phyloP scores from a whole-genome alignment of 306 rosid genomes.

The Rosa chinensis region DNA sequence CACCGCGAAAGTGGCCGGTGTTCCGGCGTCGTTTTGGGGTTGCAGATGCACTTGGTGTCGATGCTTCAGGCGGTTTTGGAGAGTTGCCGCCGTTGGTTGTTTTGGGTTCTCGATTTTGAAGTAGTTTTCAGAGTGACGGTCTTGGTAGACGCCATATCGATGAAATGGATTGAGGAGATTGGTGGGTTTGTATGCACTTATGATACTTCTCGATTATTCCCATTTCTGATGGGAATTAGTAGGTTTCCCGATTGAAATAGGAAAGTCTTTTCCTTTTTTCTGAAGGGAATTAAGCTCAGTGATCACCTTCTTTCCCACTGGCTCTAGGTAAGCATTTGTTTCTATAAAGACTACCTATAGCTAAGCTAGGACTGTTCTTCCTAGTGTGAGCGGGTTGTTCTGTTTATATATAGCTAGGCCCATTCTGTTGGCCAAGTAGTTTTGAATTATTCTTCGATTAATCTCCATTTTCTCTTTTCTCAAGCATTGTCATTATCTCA shows the following conservation, averaged over 20 bases:
- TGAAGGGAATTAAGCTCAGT: not conserved
- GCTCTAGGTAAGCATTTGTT: not conserved
- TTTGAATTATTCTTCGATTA: not conserved
- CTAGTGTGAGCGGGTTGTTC: not conserved
- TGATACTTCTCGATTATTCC: not conserved
- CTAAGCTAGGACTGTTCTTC: not conserved
- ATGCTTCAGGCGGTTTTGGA: not conserved
- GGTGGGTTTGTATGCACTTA: not conserved
- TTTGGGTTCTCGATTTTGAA: not conserved
- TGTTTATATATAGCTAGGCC: not conserved
- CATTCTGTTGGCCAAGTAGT: not conserved
- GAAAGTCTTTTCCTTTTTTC: not conserved
- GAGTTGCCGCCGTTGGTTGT: not conserved
- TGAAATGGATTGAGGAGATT: not conserved
- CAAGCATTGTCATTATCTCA: not conserved
- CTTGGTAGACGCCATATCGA: not conserved
- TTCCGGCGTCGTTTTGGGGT: not conserved
- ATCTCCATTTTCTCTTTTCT: not conserved
- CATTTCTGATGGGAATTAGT: not conserved
- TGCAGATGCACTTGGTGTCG: not conserved
- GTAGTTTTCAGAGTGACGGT: not conserved
- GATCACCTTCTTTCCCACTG: not conserved
- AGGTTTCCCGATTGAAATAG: not conserved
- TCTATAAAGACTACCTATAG: not conserved
- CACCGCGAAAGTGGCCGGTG: not conserved